A percentile compares a stretch with the other conserved stretches of the same genome.
Conservation (phyloP, 345 rosid species). For the Geranium rotundifolium region DNA sequence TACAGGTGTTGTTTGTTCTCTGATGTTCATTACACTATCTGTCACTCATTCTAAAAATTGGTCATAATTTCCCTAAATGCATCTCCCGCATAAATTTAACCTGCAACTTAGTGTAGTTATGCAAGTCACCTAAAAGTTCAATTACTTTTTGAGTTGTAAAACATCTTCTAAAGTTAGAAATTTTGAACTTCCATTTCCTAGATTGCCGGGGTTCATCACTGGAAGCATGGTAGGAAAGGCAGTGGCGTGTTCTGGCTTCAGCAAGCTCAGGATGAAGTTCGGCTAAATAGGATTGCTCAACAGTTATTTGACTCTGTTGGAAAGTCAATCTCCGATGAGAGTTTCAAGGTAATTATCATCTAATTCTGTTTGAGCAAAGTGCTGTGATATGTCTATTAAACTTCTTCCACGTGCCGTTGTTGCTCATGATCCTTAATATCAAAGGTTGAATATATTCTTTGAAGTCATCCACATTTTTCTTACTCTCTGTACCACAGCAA, state of each 20-base stretch:
- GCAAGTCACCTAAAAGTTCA: background rate
- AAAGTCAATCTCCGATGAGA: constrained; percentile 81
- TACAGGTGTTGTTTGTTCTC: background rate
- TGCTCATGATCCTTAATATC: background rate
- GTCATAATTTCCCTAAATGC: background rate
- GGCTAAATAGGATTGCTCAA: constrained; percentile 72
- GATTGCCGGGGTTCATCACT: constrained; percentile 84
- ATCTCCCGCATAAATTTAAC: background rate
- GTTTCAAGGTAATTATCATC: constrained; percentile 51
- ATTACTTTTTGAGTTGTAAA: background rate
- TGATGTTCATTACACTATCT: background rate
- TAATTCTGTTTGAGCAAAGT: background rate
- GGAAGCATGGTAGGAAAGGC: constrained; percentile 96
- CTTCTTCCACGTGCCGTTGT: background rate
- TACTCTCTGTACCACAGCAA: constrained; percentile 47
- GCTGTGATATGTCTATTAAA: background rate
- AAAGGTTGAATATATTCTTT: background rate
- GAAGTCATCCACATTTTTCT: background rate
- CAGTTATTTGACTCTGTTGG: constrained; percentile 88
- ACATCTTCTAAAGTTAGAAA: no score
- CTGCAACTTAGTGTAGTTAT: background rate
- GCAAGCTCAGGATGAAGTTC: constrained; percentile 65
- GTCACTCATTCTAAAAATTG: no score
- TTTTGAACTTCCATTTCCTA: constrained; percentile 7
- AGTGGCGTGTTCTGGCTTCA: constrained; percentile 88